phyloP scores from a whole-genome alignment of 306 rosid genomes.

The Oemleria cerasiformis region DNA sequence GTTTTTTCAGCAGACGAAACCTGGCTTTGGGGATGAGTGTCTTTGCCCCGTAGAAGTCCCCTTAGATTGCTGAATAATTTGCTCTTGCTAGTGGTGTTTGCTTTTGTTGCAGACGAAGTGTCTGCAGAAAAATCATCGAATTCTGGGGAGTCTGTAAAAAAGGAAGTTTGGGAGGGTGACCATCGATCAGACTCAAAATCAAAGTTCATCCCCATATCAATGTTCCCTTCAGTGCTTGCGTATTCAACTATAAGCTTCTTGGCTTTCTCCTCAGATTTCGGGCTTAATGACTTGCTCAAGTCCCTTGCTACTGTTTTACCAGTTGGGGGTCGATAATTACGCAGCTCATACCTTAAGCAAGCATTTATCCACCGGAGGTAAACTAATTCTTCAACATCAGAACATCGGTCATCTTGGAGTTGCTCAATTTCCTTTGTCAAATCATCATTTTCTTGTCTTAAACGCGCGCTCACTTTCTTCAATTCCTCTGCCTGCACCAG shows the following conservation, averaged over 20 bases:
- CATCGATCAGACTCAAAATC: constrained; percentile 70
- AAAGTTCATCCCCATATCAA: constrained; percentile 31
- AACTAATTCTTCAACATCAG: constrained; percentile 80
- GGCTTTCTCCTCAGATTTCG: constrained; percentile 77
- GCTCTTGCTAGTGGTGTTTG: constrained; percentile 36
- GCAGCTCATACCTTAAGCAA: constrained; percentile 75
- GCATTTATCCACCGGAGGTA: constrained; percentile 91
- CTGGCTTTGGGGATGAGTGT: constrained; percentile 27
- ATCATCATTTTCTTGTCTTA: constrained; percentile 44
- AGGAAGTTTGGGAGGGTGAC: constrained; percentile 70
- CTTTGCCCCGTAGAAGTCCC: constrained; percentile 54
- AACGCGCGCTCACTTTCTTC: constrained; percentile 44
- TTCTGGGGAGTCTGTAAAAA: constrained; percentile 51
- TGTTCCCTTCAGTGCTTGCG: constrained; percentile 53
- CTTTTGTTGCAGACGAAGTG: background rate
- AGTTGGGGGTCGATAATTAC: constrained; percentile 56
- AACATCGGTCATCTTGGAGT: constrained; percentile 53
- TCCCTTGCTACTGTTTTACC: constrained; percentile 87
- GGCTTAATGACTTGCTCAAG: constrained; percentile 74
- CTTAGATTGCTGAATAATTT: constrained; percentile 58
- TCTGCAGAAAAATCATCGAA: constrained; percentile 49
- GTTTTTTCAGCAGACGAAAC: constrained; percentile 36
- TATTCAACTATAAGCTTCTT: constrained; percentile 81
- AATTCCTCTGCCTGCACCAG: constrained; percentile 48
- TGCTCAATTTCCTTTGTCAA: constrained; percentile 57